phyloP scores from a whole-genome alignment of 345 rosid genomes.

The Populus ilicifolia region DNA sequence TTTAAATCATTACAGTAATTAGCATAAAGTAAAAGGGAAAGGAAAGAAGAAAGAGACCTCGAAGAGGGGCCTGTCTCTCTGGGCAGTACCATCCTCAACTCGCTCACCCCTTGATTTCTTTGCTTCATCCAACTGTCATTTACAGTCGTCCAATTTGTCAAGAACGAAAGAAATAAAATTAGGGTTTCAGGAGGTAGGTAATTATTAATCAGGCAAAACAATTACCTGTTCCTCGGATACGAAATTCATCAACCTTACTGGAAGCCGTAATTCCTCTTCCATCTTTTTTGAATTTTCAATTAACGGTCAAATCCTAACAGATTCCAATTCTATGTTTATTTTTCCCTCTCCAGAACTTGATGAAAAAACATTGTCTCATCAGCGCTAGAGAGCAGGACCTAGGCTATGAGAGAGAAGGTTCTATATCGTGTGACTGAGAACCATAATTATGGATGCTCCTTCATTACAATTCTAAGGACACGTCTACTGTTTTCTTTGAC shows the following conservation, averaged over 20 bases:
- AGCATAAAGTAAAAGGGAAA: too few species aligned
- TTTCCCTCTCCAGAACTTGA: too few species aligned
- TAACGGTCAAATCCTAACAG: neutral
- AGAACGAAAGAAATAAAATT: neutral
- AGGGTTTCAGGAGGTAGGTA: neutral
- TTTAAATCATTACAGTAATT: neutral
- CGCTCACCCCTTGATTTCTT: slow-evolving; percentile 87
- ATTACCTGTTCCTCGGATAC: slow-evolving; percentile 85
- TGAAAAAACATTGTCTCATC: too few species aligned
- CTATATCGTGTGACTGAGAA: neutral
- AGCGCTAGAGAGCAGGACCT: too few species aligned
- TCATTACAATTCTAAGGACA: too few species aligned
- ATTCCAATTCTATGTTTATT: too few species aligned
- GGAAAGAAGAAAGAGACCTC: slow-evolving; percentile 42
- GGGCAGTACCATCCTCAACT: slow-evolving; percentile 92
- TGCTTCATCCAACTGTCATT: slow-evolving; percentile 65
- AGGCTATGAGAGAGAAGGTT: neutral
- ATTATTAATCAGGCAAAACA: neutral
- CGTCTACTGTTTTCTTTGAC: too few species aligned
- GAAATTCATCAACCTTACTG: slow-evolving; percentile 79
- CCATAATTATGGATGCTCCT: neutral
- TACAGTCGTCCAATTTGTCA: neutral
- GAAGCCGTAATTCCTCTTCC: slow-evolving; percentile 58
- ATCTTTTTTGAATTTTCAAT: slow-evolving; percentile 24
- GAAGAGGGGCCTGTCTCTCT: slow-evolving; percentile 78